These are phyloP conservation scores for Botrytis fragariae DNA, from an alignment of 2,329 filamentous ascomycete species.

Conservation along the genomic window DNA sequence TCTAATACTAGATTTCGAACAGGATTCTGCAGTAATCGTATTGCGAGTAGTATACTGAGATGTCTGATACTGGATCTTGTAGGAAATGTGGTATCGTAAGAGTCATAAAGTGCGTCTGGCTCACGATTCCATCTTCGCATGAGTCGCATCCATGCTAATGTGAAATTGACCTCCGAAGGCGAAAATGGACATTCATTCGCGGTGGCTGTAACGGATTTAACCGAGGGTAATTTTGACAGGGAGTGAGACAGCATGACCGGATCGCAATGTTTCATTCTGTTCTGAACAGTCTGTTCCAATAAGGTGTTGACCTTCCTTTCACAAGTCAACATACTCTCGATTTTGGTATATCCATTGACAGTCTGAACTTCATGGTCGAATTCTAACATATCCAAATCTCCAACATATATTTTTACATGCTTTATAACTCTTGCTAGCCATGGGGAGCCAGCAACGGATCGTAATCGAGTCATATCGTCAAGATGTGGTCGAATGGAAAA, in stretches of 20 bases:
- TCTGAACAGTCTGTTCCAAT: constrained; percentile 5
- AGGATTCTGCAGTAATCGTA: background rate
- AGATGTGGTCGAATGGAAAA: constrained; percentile 14
- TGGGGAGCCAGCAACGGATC: background rate
- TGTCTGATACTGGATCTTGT: constrained; percentile 3
- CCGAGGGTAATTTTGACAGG: background rate
- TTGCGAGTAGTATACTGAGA: constrained; percentile 14
- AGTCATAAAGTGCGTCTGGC: constrained; percentile 7
- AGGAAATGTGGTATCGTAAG: constrained; percentile 18
- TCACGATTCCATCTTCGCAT: constrained; percentile 6
- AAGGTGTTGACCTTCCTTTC: background rate
- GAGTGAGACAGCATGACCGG: constrained; percentile 3
- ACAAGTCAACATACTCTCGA: constrained; percentile 6
- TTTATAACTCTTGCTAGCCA: constrained; percentile 16
- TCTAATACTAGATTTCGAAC: constrained; percentile 2
- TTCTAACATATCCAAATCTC: constrained; percentile 18
- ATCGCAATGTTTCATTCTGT: constrained; percentile 14
- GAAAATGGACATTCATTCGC: constrained; percentile 14
- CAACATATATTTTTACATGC: constrained; percentile 16
- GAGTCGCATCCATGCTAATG: constrained; percentile 6
- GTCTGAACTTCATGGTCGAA: constrained; percentile 19
- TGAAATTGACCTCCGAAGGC: constrained; percentile 6
- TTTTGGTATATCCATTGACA: constrained; percentile 11
- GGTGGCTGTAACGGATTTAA: constrained; percentile 5
- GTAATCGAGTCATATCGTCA: constrained; percentile 16